A percentile compares a stretch with the other conserved stretches of the same genome.
Evolutionary conservation across 2,329 filamentous ascomycete species (phyloP).

Genomic region (Microcyclospora pomicola): DNA sequence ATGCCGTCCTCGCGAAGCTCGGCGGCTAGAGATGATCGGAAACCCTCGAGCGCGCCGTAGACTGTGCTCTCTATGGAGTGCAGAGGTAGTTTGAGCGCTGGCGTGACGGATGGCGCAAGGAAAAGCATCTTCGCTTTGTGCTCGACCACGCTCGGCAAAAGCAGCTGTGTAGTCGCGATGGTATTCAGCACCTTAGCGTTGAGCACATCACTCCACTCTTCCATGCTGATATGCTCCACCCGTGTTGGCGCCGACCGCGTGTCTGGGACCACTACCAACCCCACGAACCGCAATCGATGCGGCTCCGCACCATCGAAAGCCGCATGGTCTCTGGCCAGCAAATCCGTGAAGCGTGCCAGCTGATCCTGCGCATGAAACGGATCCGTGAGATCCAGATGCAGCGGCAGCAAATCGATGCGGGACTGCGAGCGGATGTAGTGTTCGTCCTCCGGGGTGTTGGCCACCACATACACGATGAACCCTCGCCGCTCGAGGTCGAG

Average conservation of each 20-base stretch:
- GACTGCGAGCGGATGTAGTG: conserved; percentile 59
- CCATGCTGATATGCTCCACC: conserved; percentile 71
- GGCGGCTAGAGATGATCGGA: conserved; percentile 63
- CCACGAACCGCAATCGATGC: conserved; percentile 62
- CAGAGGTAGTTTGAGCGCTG: conserved; percentile 65
- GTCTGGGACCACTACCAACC: conserved; percentile 70
- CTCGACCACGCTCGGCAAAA: conserved; percentile 46
- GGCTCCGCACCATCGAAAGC: conserved; percentile 63
- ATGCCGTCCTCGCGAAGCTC: conserved; percentile 67
- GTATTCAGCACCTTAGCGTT: conserved; percentile 86
- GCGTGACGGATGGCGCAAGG: conserved; percentile 66
- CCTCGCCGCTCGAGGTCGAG: conserved; percentile 80
- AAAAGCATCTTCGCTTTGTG: conserved; percentile 55
- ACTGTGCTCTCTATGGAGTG: conserved; percentile 76
- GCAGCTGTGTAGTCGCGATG: conserved; percentile 75
- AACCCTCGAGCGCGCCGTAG: conserved; percentile 75
- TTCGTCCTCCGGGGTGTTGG: conserved; percentile 75
- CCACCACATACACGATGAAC: conserved; percentile 86
- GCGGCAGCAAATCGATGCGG: conserved; percentile 66
- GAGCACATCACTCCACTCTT: conserved; percentile 75
- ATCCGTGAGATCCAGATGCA: conserved; percentile 72
- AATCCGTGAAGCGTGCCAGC: conserved; percentile 56
- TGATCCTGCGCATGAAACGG: conserved; percentile 53
- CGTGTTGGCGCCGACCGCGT: conserved; percentile 61
- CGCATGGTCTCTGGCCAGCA: conserved; percentile 60